Conservation (phyloP, 257 asterid genomes). For the Echites panduratus region DNA sequence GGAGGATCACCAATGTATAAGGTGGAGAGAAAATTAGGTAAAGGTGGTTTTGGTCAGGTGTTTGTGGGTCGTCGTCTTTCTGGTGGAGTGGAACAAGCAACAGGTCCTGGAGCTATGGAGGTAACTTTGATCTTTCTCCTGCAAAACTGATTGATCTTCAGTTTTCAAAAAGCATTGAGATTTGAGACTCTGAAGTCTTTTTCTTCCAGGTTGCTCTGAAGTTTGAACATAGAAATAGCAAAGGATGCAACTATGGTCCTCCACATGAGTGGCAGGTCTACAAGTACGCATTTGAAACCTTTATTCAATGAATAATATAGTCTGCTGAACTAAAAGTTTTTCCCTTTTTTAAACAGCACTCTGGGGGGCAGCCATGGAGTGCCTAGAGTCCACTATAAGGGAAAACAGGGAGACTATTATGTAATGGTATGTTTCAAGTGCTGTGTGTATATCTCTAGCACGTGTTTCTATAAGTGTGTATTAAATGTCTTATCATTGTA, state of each 20-base stretch:
- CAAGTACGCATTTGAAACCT: constrained; percentile 29
- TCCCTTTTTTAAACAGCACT: constrained; percentile 23
- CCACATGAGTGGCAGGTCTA: constrained; percentile 47
- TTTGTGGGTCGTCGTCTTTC: constrained; percentile 40
- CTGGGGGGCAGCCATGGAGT: constrained; percentile 49
- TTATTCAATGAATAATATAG: not conserved
- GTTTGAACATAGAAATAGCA: constrained; percentile 46
- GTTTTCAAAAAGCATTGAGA: not conserved
- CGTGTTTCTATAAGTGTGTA: not conserved
- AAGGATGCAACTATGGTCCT: constrained; percentile 49
- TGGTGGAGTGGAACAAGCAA: constrained; percentile 24
- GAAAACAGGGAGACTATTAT: constrained; percentile 42
- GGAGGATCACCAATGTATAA: constrained; percentile 39
- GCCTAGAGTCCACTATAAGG: constrained; percentile 43
- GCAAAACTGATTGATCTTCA: not conserved
- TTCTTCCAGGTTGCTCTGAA: constrained; percentile 37
- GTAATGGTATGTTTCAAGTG: constrained; percentile 31
- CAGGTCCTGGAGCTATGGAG: constrained; percentile 36
- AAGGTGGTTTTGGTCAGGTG: constrained; percentile 51
- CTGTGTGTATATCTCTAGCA: not conserved
- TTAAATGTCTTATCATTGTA: not conserved
- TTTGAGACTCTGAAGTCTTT: not conserved
- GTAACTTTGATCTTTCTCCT: constrained; percentile 8
- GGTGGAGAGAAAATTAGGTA: constrained; percentile 44
- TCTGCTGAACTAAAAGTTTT: not conserved